phyloP scores from a whole-genome alignment of 2,329 filamentous ascomycete species.

The Hysterium pulicare region DNA sequence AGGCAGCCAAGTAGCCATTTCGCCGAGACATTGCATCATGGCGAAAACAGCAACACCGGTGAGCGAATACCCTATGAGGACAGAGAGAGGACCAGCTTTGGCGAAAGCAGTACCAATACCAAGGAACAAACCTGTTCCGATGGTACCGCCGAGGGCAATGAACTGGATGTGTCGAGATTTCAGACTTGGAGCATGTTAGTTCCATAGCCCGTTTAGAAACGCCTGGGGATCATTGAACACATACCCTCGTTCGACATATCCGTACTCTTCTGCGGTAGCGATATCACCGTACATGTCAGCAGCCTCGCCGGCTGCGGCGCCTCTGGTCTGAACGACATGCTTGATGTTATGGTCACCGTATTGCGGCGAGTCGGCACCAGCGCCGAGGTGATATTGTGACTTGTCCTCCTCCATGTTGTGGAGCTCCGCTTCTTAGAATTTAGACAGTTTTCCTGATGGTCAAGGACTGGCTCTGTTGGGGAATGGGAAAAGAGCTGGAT shows the following conservation, averaged over 20 bases:
- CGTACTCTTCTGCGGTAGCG: constrained; percentile 49
- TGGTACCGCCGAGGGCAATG: constrained; percentile 4
- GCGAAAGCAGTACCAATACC: constrained; percentile 30
- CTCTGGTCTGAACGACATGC: constrained; percentile 23
- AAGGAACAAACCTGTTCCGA: constrained; percentile 2
- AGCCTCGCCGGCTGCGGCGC: constrained; percentile 42
- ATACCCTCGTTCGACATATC: constrained; percentile 50
- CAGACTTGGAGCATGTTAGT: constrained; percentile 25
- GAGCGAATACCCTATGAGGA: constrained; percentile 35
- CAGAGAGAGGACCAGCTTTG: constrained; percentile 31
- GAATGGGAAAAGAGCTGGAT: too few relatives aligned
- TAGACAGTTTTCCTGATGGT: constrained; percentile 4
- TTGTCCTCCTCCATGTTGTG: constrained; percentile 23
- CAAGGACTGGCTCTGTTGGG: too few relatives aligned
- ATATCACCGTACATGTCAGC: constrained; percentile 52
- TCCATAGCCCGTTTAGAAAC: constrained; percentile 1
- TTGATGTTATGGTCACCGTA: constrained; percentile 19
- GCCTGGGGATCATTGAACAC: constrained; percentile 8
- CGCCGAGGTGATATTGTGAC: constrained; percentile 22
- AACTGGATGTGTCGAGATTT: constrained; percentile 54
- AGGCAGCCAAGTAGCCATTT: constrained; percentile 42
- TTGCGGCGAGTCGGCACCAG: constrained; percentile 11
- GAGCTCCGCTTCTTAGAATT: constrained; percentile 1
- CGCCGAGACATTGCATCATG: constrained; percentile 43
- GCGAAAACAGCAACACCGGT: constrained; percentile 33